A percentile compares a stretch with the other conserved stretches of the same genome.
These are phyloP conservation scores for Rhizophora apiculata DNA, from an alignment of 345 rosid genomes.

Conservation along the genomic window DNA sequence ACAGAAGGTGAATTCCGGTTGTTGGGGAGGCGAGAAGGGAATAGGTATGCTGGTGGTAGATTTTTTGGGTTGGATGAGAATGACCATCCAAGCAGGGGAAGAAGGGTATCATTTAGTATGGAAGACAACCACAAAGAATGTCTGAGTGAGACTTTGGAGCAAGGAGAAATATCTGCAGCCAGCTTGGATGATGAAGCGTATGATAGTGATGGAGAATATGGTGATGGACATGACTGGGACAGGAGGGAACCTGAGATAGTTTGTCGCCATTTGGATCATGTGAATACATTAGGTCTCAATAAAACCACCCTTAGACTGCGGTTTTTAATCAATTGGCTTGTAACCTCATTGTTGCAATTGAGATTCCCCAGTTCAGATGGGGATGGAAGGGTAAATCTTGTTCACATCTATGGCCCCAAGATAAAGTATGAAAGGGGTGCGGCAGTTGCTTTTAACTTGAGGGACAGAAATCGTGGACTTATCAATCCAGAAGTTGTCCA, in stretches of 20 bases:
- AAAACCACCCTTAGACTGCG: slow-evolving; percentile 80
- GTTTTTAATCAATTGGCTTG: slow-evolving; percentile 94
- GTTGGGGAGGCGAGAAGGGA: slow-evolving; percentile 82
- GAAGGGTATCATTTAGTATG: slow-evolving; percentile 86
- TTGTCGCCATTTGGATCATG: slow-evolving; percentile 82
- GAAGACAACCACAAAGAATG: slow-evolving; percentile 61
- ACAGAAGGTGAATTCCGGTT: slow-evolving; percentile 98
- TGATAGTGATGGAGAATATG: slow-evolving; percentile 72
- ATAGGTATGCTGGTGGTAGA: slow-evolving; percentile 62
- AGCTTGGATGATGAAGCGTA: slow-evolving; percentile 68
- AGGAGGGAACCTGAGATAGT: slow-evolving; percentile 86
- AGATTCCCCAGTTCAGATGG: slow-evolving; percentile 61
- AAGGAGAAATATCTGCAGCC: slow-evolving; percentile 63
- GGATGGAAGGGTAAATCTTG: slow-evolving; percentile 56
- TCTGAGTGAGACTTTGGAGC: slow-evolving; percentile 40
- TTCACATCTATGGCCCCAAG: slow-evolving; percentile 94
- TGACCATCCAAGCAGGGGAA: slow-evolving; percentile 76
- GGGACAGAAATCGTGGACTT: slow-evolving; percentile 63
- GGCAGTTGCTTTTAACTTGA: slow-evolving; percentile 85
- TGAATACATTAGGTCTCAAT: slow-evolving; percentile 91
- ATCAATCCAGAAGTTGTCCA: slow-evolving; percentile 91
- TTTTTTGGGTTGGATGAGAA: slow-evolving; percentile 66
- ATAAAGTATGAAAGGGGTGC: slow-evolving; percentile 97
- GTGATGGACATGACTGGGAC: slow-evolving; percentile 64
- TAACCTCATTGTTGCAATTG: slow-evolving; percentile 84